Conservation (phyloP, 345 rosid genomes). For the Cardamine chenopodiifolia region DNA sequence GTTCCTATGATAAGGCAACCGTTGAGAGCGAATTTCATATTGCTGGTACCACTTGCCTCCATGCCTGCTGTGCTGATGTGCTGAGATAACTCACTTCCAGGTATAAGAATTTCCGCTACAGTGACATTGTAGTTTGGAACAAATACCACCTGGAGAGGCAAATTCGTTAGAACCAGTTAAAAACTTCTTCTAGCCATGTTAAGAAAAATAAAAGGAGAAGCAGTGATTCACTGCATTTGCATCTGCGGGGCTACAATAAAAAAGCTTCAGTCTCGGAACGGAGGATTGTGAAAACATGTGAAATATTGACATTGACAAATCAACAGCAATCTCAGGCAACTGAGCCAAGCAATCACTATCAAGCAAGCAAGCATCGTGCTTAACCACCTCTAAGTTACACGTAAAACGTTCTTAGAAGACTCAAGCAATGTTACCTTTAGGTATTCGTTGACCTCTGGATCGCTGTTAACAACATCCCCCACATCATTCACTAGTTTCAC, state of each 20-base stretch:
- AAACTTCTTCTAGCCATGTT: background rate
- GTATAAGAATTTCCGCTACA: constrained; percentile 91
- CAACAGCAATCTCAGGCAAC: background rate
- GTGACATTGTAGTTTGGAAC: constrained; percentile 97
- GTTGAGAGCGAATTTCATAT: constrained; percentile 94
- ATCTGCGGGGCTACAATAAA: background rate
- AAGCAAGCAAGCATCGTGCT: constrained; percentile 2
- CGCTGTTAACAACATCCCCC: constrained; percentile 80
- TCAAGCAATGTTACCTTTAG: constrained; percentile 61
- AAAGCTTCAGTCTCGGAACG: constrained; percentile 8
- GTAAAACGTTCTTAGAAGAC: background rate
- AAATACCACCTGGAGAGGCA: constrained; percentile 72
- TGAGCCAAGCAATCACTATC: constrained; percentile 10
- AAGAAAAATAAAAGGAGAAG: background rate
- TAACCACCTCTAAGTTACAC: background rate
- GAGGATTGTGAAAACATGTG: background rate
- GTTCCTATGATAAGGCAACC: constrained; percentile 98
- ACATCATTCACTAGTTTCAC: constrained; percentile 97
- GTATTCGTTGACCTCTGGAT: constrained; percentile 87
- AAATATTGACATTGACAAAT: constrained; percentile 11
- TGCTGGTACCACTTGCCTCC: constrained; percentile 99
- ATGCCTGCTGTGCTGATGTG: constrained; percentile 99
- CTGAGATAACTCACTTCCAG: constrained; percentile 96
- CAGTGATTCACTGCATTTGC: background rate
- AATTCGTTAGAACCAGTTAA: background rate